Conservation (phyloP, 768 basidiomycete genomes). For the Kwoniella europaea region DNA sequence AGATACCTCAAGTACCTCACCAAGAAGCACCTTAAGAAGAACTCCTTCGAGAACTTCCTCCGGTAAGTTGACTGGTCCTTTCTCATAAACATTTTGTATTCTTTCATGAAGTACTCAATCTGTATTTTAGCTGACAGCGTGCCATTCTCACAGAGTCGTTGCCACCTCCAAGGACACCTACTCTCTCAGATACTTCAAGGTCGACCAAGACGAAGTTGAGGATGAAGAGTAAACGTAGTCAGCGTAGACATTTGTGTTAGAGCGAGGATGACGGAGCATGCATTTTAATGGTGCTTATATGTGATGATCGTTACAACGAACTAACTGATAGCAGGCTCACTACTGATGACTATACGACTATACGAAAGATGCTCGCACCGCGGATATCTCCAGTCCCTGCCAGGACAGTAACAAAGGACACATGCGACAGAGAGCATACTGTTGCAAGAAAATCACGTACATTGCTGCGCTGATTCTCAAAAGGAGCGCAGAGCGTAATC, state of each 20-base stretch:
- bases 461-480: no score
- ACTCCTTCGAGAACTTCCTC: conserved; percentile 89
- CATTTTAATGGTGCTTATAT: conserved; percentile 14
- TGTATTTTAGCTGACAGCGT: not conserved
- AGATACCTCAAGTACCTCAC: conserved; percentile 95
- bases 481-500: no score
- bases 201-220: conserved; percentile 59
- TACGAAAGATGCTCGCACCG: no score
- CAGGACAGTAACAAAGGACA: no score
- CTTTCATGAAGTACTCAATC: not conserved
- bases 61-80: conserved; percentile 63
- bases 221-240: conserved; percentile 56
- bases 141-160: conserved; percentile 68
- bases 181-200: conserved; percentile 81
- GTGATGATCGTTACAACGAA: not conserved
- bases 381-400: no score
- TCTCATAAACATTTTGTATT: no score
- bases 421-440: no score
- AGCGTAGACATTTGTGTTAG: not conserved
- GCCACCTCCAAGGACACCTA: conserved; percentile 92
- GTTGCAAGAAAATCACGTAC: no score
- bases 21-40: conserved; percentile 99
- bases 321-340: no score
- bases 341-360: no score
- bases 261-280: conserved; percentile 3